Percentiles rank a stretch among this genome's conserved stretches.
These are phyloP conservation scores for Boletus tomentosulus DNA, from an alignment of 768 basidiomycete species.

Conservation along the genomic window DNA sequence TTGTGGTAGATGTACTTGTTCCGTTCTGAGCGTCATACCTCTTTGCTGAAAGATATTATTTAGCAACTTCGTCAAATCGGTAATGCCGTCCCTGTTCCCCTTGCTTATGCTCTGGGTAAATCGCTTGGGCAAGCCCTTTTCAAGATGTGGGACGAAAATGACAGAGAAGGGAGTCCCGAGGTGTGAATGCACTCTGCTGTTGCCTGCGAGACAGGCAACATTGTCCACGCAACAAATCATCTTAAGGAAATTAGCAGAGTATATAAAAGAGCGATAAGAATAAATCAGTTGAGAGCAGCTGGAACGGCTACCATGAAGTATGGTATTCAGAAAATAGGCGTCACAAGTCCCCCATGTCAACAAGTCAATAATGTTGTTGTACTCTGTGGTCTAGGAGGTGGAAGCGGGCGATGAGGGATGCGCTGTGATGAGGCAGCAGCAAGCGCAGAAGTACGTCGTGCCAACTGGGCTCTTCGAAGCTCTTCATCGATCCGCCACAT, in stretches of 20 bases:
- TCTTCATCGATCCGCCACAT: conserved; percentile 90
- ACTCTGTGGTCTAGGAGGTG: conserved; percentile 16
- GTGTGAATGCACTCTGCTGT: conserved; percentile 22
- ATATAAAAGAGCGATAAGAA: conserved; percentile 6
- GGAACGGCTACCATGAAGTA: not conserved
- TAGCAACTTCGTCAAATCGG: conserved; percentile 78
- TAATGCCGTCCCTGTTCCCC: conserved; percentile 72
- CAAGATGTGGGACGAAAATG: conserved; percentile 41
- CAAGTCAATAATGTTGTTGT: conserved; percentile 12
- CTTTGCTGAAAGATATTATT: conserved; percentile 2
- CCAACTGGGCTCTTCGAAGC: conserved; percentile 54
- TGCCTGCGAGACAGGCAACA: not conserved
- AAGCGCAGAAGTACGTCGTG: conserved; percentile 29
- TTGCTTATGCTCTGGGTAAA: conserved; percentile 59
- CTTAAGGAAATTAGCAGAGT: not conserved
- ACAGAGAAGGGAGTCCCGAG: conserved; percentile 43
- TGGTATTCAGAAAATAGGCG: conserved; percentile 20
- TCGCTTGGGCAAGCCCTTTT: conserved; percentile 43
- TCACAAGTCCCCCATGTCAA: conserved; percentile 2
- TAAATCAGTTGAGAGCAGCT: conserved; percentile 9
- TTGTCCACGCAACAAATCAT: not conserved
- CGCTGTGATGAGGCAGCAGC: conserved; percentile 32
- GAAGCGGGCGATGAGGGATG: conserved; percentile 30
- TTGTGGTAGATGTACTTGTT: conserved; percentile 50
- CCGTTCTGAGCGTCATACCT: not conserved